phyloP scores from a whole-genome alignment of 345 rosid species.

The Citrus medica region DNA sequence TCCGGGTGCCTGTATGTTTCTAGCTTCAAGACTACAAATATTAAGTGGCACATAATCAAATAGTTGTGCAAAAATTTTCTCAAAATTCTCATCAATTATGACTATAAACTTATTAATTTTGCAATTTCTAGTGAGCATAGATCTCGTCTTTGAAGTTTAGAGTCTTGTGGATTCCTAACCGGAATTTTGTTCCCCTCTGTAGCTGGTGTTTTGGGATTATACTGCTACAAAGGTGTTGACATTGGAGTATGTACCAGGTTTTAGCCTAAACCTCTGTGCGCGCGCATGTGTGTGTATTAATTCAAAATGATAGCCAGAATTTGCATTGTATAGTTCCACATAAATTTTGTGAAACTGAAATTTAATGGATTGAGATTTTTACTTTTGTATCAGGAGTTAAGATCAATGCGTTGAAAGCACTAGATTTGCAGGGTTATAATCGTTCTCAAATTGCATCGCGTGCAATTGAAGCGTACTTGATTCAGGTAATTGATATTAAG shows the following conservation, averaged over 20 bases:
- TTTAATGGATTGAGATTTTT: neutral
- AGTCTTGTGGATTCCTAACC: neutral
- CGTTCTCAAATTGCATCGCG: conserved; percentile 84
- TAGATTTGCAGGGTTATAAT: conserved; percentile 58
- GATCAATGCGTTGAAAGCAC: conserved; percentile 54
- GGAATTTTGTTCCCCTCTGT: conserved; percentile 17
- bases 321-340: neutral
- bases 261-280: conserved; percentile 17
- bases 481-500: conserved; percentile 56
- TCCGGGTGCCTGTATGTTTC: conserved; percentile 85
- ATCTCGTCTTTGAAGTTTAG: neutral
- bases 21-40: conserved; percentile 13
- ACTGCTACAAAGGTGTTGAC: conserved; percentile 90
- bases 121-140: neutral
- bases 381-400: conserved; percentile 58
- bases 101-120: neutral
- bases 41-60: neutral
- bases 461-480: conserved; percentile 87
- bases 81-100: neutral
- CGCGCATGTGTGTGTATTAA: too few relatives aligned
- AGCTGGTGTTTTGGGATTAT: conserved; percentile 95
- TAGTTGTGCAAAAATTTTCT: neutral
- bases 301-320: conserved; percentile 3
- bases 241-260: conserved; percentile 97
- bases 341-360: neutral